These are phyloP conservation scores for Leishmania mexicana DNA, from an alignment of 208 protist species.

Conservation along the genomic window DNA sequence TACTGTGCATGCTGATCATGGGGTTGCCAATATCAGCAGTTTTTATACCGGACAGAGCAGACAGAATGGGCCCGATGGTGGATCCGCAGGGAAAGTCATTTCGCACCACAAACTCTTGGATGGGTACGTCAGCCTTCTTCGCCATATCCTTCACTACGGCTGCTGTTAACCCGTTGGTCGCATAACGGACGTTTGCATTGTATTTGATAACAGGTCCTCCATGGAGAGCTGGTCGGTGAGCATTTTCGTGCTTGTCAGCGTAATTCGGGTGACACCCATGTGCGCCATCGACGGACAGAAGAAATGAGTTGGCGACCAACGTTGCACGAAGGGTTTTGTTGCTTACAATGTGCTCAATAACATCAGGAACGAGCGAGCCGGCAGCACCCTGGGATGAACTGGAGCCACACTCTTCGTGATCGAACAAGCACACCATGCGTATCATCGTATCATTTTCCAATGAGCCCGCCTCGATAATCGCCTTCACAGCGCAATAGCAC, in stretches of 20 bases:
- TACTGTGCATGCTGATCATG: slow-evolving; percentile 97
- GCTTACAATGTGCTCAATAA: slow-evolving; percentile 73
- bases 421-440: slow-evolving; percentile 88
- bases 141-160: slow-evolving; percentile 89
- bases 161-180: slow-evolving; percentile 90
- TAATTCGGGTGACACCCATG: slow-evolving; percentile 98
- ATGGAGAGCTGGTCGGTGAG: slow-evolving; percentile 92
- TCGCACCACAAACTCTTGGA: slow-evolving; percentile 95
- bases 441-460: slow-evolving; percentile 80
- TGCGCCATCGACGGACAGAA: slow-evolving; percentile 96
- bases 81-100: slow-evolving; percentile 97
- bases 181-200: slow-evolving; percentile 97
- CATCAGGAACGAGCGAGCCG: slow-evolving; percentile 69
- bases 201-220: slow-evolving; percentile 96
- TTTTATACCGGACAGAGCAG: slow-evolving; percentile 91
- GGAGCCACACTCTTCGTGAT: slow-evolving; percentile 93
- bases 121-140: slow-evolving; percentile 54
- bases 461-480: slow-evolving; percentile 45
- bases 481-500: slow-evolving; percentile 94
- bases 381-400: slow-evolving; percentile 78
- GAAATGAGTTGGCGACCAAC: slow-evolving; percentile 89
- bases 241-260: slow-evolving; percentile 91
- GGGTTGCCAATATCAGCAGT: slow-evolving; percentile 97
- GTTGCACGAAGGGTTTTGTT: slow-evolving; percentile 45
- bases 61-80: slow-evolving; percentile 97